phyloP scores from a whole-genome alignment of 305 asterid genomes.

The Andrographis paniculata region DNA sequence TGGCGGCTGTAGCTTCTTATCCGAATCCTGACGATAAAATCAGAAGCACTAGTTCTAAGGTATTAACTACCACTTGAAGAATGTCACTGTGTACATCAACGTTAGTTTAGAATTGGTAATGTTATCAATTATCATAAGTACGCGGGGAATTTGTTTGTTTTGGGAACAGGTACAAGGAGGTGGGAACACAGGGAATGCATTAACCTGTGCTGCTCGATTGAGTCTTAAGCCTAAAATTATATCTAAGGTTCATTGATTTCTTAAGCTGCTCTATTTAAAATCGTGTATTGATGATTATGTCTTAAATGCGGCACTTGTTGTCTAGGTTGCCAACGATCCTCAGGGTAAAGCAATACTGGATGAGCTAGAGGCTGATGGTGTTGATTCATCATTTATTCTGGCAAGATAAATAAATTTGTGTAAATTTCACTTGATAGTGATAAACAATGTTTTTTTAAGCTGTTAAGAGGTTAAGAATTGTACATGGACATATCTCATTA shows the following conservation, averaged over 20 bases:
- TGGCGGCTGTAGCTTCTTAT: constrained; percentile 84
- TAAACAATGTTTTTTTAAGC: not conserved
- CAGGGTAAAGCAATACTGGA: constrained; percentile 83
- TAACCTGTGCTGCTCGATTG: constrained; percentile 86
- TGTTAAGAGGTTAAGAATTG: not conserved
- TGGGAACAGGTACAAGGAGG: constrained; percentile 75
- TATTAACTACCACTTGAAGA: constrained; percentile 5
- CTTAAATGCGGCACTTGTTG: constrained; percentile 13
- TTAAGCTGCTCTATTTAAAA: constrained; percentile 12
- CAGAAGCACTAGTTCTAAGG: constrained; percentile 79
- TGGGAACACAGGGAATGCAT: constrained; percentile 91
- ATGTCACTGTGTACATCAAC: not conserved
- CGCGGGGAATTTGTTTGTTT: constrained; percentile 9
- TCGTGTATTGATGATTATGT: constrained; percentile 7
- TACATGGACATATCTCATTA: not conserved
- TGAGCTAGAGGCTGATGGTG: constrained; percentile 82
- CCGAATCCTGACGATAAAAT: constrained; percentile 91
- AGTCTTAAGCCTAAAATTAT: constrained; percentile 73
- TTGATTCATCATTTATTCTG: constrained; percentile 72
- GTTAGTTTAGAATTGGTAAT: not conserved
- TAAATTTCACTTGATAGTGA: constrained; percentile 6
- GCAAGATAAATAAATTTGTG: constrained; percentile 28
- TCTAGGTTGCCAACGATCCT: constrained; percentile 85
- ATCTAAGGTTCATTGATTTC: constrained; percentile 53
- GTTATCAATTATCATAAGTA: not conserved